Evolutionary conservation across 2,329 filamentous ascomycete genomes (phyloP), one percentile per base, ranked within the genome.

Genomic region (Hysterium pulicare): DNA sequence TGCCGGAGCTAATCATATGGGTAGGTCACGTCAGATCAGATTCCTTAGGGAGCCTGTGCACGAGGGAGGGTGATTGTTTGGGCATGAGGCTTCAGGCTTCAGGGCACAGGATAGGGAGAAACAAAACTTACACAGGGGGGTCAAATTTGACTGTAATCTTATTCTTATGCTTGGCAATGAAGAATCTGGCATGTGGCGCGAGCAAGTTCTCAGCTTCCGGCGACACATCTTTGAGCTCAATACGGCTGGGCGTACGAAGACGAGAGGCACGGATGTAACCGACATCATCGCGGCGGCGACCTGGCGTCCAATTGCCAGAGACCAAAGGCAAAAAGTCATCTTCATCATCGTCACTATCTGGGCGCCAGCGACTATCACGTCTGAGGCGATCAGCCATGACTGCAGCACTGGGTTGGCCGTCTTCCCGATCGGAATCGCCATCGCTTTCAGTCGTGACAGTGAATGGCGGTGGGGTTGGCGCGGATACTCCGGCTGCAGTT

Each of bases 91-190:
- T n/a, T n/a, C n/a, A n/a, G n/a, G n/a, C n/a, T n/a, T n/a, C n/a
- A n/a, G n/a, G n/a, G n/a, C n/a, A n/a, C n/a, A n/a, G n/a, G n/a
- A n/a, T n/a, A n/a, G n/a, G n/a, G n/a, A 26, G 37, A 37, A 16
- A 11, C 4, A 15, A 35, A 30, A 71, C 76, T 64, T 69, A 78
- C 46, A 93, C 79, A 0, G 86, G 84, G 43, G 88, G 86, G 54
- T 90, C 81, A 54, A 97, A 96, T 45, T 81, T 84, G 55, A 97
- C 86, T 11, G 84, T 90, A 54, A 93, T 91, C 66, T 85, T 89
- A 70, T 82, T 88, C 71, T 89, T 90, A 55, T 85, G 80, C 63
- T 83, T 81, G 57, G 86, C 83, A 42, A 96, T 94, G 59, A 84
- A 86, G 68, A 97, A 96, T 21, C 81, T 80, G 2, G 89, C 88